These are phyloP conservation scores for Coemansia guatemalensis DNA, from an alignment of 192 early-diverging fungal genomes.

Conservation along the genomic window DNA sequence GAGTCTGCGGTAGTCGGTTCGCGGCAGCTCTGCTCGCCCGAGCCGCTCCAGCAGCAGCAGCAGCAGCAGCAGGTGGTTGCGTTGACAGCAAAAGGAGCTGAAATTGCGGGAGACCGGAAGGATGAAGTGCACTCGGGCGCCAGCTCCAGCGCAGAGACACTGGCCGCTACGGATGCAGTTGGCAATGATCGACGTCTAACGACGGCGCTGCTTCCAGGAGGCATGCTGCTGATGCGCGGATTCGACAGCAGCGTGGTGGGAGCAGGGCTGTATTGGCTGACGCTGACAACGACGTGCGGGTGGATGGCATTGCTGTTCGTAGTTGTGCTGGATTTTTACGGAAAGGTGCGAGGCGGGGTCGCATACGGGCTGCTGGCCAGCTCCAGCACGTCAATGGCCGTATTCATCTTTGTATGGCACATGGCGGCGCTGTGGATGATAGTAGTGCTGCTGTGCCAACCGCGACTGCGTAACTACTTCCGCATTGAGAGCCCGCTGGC, in stretches of 20 bases:
- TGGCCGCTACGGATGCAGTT: background rate
- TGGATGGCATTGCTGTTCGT: constrained; percentile 69
- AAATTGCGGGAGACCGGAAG: too few species aligned
- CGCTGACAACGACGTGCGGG: constrained; percentile 57
- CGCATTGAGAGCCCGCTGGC: constrained; percentile 59
- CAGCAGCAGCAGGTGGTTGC: background rate
- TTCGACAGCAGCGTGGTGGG: constrained; percentile 62
- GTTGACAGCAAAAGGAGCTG: too few species aligned
- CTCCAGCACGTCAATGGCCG: constrained; percentile 59
- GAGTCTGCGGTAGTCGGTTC: constrained; percentile 15
- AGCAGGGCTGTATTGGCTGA: constrained; percentile 49
- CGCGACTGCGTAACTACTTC: constrained; percentile 67
- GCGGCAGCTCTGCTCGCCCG: constrained; percentile 29
- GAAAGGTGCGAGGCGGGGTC: constrained; percentile 55
- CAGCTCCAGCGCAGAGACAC: background rate
- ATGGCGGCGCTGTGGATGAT: constrained; percentile 70
- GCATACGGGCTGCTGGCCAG: constrained; percentile 61
- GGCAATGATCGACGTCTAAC: background rate
- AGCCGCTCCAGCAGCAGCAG: constrained; percentile 3
- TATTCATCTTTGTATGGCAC: constrained; percentile 77
- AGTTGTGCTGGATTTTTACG: constrained; percentile 78
- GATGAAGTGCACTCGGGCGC: background rate
- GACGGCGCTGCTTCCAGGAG: constrained; percentile 15
- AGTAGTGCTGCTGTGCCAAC: constrained; percentile 47
- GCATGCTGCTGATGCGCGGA: constrained; percentile 62